A percentile compares a stretch with the other conserved stretches of the same genome.
Evolutionary conservation across 805 yeast species (phyloP).

Genomic region (Pichia californica): DNA sequence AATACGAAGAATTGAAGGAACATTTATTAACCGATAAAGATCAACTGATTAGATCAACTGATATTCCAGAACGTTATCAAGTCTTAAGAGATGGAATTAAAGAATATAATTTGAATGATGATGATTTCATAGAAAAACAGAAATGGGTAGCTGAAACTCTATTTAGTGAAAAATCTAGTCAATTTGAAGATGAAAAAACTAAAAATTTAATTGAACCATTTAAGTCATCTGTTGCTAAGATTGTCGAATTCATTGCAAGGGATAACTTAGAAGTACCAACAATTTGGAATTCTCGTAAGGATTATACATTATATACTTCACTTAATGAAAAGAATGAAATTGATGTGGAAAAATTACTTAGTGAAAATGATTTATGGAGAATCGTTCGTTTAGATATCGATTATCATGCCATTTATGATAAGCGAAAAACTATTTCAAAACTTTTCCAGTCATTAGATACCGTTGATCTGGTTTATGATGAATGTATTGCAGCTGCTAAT

Average conservation of each 20-base stretch:
- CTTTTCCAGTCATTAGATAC: slow-evolving; percentile 48
- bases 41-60: slow-evolving; percentile 77
- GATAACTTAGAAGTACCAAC: slow-evolving; percentile 89
- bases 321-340: slow-evolving; percentile 33
- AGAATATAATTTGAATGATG: slow-evolving; percentile 60
- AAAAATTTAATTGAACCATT: slow-evolving; percentile 42
- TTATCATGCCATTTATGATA: slow-evolving; percentile 76
- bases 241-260: slow-evolving; percentile 61
- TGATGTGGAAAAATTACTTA: slow-evolving; percentile 45
- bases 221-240: slow-evolving; percentile 62
- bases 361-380: slow-evolving; percentile 89
- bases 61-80: slow-evolving; percentile 90
- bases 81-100: slow-evolving; percentile 60
- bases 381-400: slow-evolving; percentile 82
- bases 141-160: slow-evolving; percentile 73
- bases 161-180: slow-evolving; percentile 46
- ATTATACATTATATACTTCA: slow-evolving; percentile 61
- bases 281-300: slow-evolving; percentile 93
- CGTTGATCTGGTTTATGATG: slow-evolving; percentile 52
- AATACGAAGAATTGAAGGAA: slow-evolving; percentile 86
- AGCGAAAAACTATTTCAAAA: slow-evolving; percentile 51
- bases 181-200: slow-evolving; percentile 32
- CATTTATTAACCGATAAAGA: slow-evolving; percentile 90
- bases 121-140: slow-evolving; percentile 66
- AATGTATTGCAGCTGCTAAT: slow-evolving; percentile 47